phyloP scores from a whole-genome alignment of 139 green algal species.

The Bryopsis sp. region DNA sequence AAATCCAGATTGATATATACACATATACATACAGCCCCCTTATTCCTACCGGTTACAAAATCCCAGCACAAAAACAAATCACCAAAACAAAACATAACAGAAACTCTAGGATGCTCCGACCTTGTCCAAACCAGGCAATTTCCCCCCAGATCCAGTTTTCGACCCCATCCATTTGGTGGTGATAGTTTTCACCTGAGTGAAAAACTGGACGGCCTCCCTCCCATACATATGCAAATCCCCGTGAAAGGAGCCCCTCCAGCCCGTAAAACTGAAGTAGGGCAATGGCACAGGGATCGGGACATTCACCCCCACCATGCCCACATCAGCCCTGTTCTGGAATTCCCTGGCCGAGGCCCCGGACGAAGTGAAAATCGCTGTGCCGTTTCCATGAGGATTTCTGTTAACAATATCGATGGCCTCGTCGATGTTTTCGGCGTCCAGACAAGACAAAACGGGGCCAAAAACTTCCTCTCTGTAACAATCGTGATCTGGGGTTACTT shows the following conservation, averaged over 20 bases:
- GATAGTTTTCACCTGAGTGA: slow-evolving; percentile 90
- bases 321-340: slow-evolving; percentile 66
- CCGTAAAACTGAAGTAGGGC: slow-evolving; percentile 95
- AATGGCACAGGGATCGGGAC: slow-evolving; percentile 93
- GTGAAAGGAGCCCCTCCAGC: slow-evolving; percentile 80
- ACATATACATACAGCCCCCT: no score
- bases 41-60: no score
- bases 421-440: slow-evolving; percentile 67
- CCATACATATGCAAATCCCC: slow-evolving; percentile 90
- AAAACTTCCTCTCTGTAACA: slow-evolving; percentile 94
- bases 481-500: slow-evolving; percentile 70
- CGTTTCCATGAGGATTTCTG: slow-evolving; percentile 85
- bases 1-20: no score
- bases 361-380: slow-evolving; percentile 86
- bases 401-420: slow-evolving; percentile 84
- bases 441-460: slow-evolving; percentile 80
- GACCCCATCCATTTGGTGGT: slow-evolving; percentile 65
- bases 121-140: not conserved
- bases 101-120: not conserved
- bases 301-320: slow-evolving; percentile 87
- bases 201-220: slow-evolving; percentile 83
- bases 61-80: no score
- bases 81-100: no score
- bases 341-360: slow-evolving; percentile 66
- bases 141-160: not conserved